These are phyloP conservation scores for Hebeloma cylindrosporum DNA, from an alignment of 768 basidiomycete species.

Conservation along the genomic window DNA sequence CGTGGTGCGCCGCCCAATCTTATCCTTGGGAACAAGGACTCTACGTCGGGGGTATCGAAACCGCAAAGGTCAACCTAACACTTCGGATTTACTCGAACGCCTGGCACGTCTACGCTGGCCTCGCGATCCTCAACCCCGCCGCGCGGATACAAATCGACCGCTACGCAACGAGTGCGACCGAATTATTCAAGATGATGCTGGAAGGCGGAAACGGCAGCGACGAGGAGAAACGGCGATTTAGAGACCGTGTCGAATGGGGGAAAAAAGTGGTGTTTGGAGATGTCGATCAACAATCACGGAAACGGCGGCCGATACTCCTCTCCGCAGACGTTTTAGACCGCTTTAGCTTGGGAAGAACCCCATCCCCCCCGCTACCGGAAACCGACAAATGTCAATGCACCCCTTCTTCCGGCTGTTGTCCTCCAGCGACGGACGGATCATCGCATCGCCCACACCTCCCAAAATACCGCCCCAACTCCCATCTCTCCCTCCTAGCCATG, in stretches of 20 bases:
- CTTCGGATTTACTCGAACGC: constrained; percentile 95
- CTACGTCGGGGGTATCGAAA: constrained; percentile 97
- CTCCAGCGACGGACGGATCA: constrained; percentile 10
- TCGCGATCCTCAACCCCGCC: constrained; percentile 95
- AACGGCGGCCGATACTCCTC: constrained; percentile 67
- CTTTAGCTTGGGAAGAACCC: constrained; percentile 71
- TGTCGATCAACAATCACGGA: constrained; percentile 13
- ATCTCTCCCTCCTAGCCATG: constrained; percentile 94
- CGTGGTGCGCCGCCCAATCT: constrained; percentile 73
- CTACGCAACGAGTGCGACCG: constrained; percentile 80
- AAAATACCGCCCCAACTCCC: constrained; percentile 73
- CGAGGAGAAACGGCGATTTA: constrained; percentile 48
- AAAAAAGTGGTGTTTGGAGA: constrained; percentile 74
- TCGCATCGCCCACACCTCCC: constrained; percentile 38
- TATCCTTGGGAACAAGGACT: constrained; percentile 97
- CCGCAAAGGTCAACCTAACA: constrained; percentile 95
- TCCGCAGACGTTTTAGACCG: constrained; percentile 84
- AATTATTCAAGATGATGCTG: constrained; percentile 96
- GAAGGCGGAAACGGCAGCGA: constrained; percentile 42
- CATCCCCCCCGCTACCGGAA: constrained; percentile 12
- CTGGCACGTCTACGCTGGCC: constrained; percentile 98
- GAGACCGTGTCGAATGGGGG: constrained; percentile 71
- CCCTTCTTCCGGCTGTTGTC: constrained; percentile 9
- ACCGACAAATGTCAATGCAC: constrained; percentile 1
- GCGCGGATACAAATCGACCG: constrained; percentile 89